Base-by-base conservation (phyloP, 768 basidiomycete species). In the Pleurotus giganteus region DNA sequence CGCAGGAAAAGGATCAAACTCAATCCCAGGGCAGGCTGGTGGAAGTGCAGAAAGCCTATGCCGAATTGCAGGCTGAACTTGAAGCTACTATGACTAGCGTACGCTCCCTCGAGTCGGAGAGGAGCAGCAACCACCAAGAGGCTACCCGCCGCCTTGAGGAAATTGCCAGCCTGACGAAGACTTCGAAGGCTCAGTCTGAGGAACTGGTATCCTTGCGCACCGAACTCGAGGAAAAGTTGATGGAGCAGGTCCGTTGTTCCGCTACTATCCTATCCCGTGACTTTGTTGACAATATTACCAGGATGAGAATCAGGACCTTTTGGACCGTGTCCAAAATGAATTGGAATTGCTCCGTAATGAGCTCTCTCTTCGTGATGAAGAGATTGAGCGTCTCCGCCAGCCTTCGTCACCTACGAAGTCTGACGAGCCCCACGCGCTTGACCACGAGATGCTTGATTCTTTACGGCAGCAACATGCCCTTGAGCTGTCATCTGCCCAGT, bases 401-500 rank as follows among this genome's bases (percentile, higher is more conserved):
- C 34, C 17, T 53, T 32, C 56, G 23, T 72, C 77, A 24, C 70
- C 79, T 2, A 63, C 71, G 0, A 64, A 66, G n/a, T 65, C 72
- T 2, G 64, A 71, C 47, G 66, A 66, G 1, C 68, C 79, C 26
- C 78, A 77, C 43, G 85, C 86, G 24, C 72, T 92, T 31, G 85
- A 89, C 69, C 81, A 82, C 62, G 91, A 93, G 70, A 79, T 92
- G 73, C 67, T 91, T 17, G 79, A 81, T 54, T 81, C 85, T 23
- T 69, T 89, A 29, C 77, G 77, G 62, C 88, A 92, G 63, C 88
- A 91, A 59, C 88, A 92, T 62, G 77, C 81, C 11, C 79, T 95
- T 55, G 91, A 93, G 56, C 76, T 94, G 5, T 94, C 91, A 31
- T 74, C 82, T 9, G 84, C 91, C 3, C 89, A 89, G 31, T 89